Evolutionary conservation across 2,329 filamentous ascomycete genomes (phyloP), one percentile per base, ranked within the genome.

Genomic region (Metarhizium brunneum): DNA sequence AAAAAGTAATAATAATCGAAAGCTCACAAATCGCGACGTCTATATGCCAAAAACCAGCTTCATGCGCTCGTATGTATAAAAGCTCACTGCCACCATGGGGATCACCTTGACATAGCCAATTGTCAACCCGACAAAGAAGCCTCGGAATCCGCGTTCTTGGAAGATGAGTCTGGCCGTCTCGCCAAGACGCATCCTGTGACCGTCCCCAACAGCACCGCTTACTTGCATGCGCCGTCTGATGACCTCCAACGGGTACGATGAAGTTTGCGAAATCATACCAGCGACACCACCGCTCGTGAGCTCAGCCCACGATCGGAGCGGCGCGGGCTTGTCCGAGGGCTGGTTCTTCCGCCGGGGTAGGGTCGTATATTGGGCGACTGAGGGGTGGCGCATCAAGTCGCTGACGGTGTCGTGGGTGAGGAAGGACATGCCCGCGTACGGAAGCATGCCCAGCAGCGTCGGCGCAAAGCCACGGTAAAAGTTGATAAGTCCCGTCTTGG

Each of bases 71-170:
- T 86, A 86, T 16, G 82, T 83, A 65, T 82, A 86, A 66, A 86
- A 86, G 62, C 77, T 79, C 54, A 82, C 77, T 13, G 94, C 94
- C 32, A 75, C 84, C 89, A 99, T 87, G 3, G 94, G 94, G 59
- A 96, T 79, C 53, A 97, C 83, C 75, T 99, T 99, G 66, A 91
- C 82, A 70, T 97, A 99, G 7, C 94, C 94, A 70, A 99, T 96
- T 1, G 88, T 90, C 68, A 99, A 73, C 0, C 94, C 94, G 11
- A 97, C 86, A 70, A 90, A 99, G 74, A 96, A 97, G 0, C 94
- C 94, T 52, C 81, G 78, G 57, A 86, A 72, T 0, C 94, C 94
- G 56, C 79, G 80, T 72, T 96, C 90, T 49, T 79, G 74, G 62
- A 84, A 84, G 60, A 99, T 94, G 67, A 84, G 80, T 60, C 73